phyloP scores from a whole-genome alignment of 1,284 basidiomycete species.

The Amylostereum chailletii region DNA sequence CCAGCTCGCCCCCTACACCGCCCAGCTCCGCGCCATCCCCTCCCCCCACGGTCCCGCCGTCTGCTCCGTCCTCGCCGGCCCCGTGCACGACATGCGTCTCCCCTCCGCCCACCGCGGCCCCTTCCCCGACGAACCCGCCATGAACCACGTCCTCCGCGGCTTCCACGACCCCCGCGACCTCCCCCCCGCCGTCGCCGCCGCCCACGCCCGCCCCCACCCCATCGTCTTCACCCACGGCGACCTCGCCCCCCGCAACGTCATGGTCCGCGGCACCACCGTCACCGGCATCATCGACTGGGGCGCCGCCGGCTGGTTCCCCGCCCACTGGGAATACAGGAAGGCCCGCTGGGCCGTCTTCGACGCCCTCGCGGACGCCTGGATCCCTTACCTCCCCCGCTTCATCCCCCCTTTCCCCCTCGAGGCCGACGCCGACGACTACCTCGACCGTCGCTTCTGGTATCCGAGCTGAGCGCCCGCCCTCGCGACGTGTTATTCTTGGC shows the following conservation, averaged over 20 bases:
- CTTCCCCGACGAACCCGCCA: background rate
- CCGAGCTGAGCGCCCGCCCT: no score
- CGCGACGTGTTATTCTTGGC: no score
- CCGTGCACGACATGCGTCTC: constrained; percentile 3
- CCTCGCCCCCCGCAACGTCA: constrained; percentile 9
- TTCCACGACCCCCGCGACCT: background rate
- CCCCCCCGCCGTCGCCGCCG: background rate
- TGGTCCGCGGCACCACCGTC: constrained; percentile 5
- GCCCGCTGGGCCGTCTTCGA: background rate
- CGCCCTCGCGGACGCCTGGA: background rate
- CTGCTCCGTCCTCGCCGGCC: background rate
- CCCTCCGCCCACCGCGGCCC: background rate
- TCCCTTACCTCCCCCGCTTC: background rate
- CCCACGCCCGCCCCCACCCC: background rate
- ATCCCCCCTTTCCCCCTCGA: background rate
- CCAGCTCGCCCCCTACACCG: constrained; percentile 2
- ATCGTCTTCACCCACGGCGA: constrained; percentile 9
- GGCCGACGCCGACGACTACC: background rate
- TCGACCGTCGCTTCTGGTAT: background rate
- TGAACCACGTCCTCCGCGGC: background rate
- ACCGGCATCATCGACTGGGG: constrained; percentile 11
- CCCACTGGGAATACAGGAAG: constrained; percentile 8
- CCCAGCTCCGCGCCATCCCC: constrained; percentile 3
- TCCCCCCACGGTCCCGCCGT: background rate
- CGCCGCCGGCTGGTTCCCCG: constrained; percentile 7